Conservation (phyloP, 2,329 filamentous ascomycete genomes). For the Fusarium irregulare region DNA sequence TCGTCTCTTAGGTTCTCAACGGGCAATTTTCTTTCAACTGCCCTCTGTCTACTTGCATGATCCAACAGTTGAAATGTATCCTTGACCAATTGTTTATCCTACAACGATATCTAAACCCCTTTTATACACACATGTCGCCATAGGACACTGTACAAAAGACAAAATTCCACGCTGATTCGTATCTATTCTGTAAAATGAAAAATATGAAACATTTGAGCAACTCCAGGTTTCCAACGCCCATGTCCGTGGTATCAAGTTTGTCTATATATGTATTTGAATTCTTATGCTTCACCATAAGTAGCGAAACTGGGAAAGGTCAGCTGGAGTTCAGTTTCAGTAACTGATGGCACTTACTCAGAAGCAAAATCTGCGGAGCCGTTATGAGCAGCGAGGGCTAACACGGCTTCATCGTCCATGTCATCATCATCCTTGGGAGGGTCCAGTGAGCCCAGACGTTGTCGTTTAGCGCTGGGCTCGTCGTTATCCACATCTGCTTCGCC, state of each 20-base stretch:
- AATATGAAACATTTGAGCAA: slow-evolving; percentile 14
- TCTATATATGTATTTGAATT: background rate
- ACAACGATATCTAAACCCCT: background rate
- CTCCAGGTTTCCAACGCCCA: slow-evolving; percentile 34
- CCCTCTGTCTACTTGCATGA: background rate
- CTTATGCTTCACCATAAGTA: slow-evolving; percentile 56
- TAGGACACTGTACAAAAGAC: background rate
- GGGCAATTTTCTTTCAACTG: background rate
- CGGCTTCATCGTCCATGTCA: slow-evolving; percentile 59
- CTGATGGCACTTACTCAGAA: slow-evolving; percentile 54
- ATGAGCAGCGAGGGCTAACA: slow-evolving; percentile 60
- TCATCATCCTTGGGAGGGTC: slow-evolving; percentile 50
- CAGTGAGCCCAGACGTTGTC: slow-evolving; percentile 51
- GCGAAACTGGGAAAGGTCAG: slow-evolving; percentile 49
- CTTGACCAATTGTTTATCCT: background rate
- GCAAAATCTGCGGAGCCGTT: slow-evolving; percentile 55
- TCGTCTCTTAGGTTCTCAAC: background rate
- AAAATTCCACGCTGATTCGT: slow-evolving; percentile 6
- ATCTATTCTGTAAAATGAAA: slow-evolving; percentile 3
- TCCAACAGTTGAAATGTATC: background rate
- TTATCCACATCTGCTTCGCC: slow-evolving; percentile 48
- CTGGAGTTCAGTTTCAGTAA: background rate
- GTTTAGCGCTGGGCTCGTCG: slow-evolving; percentile 55
- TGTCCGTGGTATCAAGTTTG: slow-evolving; percentile 37
- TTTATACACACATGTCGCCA: slow-evolving; percentile 4